These are phyloP conservation scores for Actinomortierella ambigua DNA, from an alignment of 371 early-diverging fungal species.

Conservation along the genomic window DNA sequence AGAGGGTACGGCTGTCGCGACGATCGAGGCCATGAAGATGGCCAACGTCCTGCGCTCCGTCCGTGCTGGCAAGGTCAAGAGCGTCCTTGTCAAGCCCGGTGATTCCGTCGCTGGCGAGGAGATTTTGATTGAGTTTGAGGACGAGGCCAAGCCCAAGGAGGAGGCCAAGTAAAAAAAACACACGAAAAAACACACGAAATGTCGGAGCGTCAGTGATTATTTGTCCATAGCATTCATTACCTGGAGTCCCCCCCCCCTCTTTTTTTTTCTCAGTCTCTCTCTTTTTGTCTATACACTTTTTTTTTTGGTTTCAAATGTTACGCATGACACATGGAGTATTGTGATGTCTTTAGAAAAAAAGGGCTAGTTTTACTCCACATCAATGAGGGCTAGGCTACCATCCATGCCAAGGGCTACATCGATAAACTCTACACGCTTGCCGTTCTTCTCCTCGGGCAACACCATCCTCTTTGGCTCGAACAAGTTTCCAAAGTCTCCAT, in stretches of 20 bases:
- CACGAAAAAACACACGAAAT: too few species aligned
- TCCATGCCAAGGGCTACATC: constrained; percentile 58
- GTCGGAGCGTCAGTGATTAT: too few species aligned
- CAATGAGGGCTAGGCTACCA: constrained; percentile 53
- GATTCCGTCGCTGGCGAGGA: constrained; percentile 86
- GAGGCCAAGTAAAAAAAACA: constrained; percentile 18
- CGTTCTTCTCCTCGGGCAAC: constrained; percentile 32
- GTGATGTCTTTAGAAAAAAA: too few species aligned
- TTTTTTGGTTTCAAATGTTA: too few species aligned
- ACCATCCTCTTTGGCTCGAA: constrained; percentile 51
- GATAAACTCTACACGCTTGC: constrained; percentile 36
- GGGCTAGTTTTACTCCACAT: background rate
- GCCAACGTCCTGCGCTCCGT: constrained; percentile 91
- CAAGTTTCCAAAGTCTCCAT: constrained; percentile 52
- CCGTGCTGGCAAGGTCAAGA: constrained; percentile 80
- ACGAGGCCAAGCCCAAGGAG: constrained; percentile 42
- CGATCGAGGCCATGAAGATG: constrained; percentile 99
- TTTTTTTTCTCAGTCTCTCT: too few species aligned
- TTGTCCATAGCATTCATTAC: too few species aligned
- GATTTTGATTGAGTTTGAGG: constrained; percentile 81
- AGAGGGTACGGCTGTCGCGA: constrained; percentile 86
- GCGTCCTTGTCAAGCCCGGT: constrained; percentile 75
- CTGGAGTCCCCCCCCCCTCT: too few species aligned
- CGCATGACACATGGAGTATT: too few species aligned
- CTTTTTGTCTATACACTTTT: too few species aligned